Evolutionary conservation across 2,329 filamentous ascomycete genomes (phyloP).

Genomic region (Microsporum canis): DNA sequence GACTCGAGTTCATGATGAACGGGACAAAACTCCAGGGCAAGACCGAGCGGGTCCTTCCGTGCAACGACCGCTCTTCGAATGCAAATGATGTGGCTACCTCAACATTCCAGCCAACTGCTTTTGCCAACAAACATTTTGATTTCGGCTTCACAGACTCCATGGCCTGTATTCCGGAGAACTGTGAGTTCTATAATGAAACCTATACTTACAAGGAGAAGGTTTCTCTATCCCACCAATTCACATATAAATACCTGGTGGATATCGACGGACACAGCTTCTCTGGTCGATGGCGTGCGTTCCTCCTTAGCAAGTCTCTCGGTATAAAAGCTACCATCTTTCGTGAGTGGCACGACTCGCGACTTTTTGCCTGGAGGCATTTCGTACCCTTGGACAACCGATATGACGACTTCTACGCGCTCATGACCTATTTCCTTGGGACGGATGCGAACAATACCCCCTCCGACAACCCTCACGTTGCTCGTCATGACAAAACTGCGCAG

Average conservation of each 20-base stretch:
- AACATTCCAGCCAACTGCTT: constrained; percentile 26
- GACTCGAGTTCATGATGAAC: constrained; percentile 64
- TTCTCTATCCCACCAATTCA: constrained; percentile 31
- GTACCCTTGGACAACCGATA: constrained; percentile 68
- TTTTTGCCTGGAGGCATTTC: constrained; percentile 70
- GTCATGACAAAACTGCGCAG: constrained; percentile 46
- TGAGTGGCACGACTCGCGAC: constrained; percentile 68
- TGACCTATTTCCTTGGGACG: constrained; percentile 63
- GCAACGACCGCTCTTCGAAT: constrained; percentile 17
- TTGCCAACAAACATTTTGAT: constrained; percentile 32
- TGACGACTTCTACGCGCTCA: constrained; percentile 58
- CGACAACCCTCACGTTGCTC: not conserved
- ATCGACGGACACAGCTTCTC: constrained; percentile 65
- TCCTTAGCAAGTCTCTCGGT: constrained; percentile 57
- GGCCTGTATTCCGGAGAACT: constrained; percentile 26
- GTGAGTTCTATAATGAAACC: constrained; percentile 37
- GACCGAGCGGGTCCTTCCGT: constrained; percentile 29
- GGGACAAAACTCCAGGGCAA: constrained; percentile 45
- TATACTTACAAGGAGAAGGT: constrained; percentile 25
- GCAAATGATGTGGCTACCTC: constrained; percentile 32
- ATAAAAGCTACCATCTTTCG: constrained; percentile 68
- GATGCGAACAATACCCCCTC: constrained; percentile 36
- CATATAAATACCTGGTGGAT: constrained; percentile 59
- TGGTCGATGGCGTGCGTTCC: constrained; percentile 57
- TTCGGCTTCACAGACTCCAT: constrained; percentile 35